Base-by-base conservation (phyloP, 148 eudicot species). In the Amaranthus cruentus region DNA sequence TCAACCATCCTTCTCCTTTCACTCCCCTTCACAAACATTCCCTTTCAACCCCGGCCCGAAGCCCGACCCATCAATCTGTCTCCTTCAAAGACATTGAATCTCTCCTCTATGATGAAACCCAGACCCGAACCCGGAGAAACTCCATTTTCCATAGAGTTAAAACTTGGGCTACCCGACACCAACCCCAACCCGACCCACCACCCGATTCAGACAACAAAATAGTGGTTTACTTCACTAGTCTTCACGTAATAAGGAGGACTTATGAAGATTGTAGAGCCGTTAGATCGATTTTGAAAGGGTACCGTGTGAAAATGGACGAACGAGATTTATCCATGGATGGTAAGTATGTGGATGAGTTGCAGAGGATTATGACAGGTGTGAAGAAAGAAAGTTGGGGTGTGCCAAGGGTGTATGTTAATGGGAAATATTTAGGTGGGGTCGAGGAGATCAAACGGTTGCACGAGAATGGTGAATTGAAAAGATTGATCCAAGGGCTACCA, bases 251-350 rank as follows among this genome's bases (percentile, higher is more conserved):
- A 10, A 76, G 90, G 0, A 18, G 66, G 12, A 87, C 90, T 0
- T 87, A 72, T 78, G 83, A 87, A 57, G 90, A 83, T 0, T 87
- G 90, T 63, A 68, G 66, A 1, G 54, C 79, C 67, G 90, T 87
- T 9, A 70, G 75, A 73, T 71, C 79, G 10, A 85, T 87, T 4
- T 57, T 87, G 2, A 76, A 74, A 9, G 78, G 76, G 9, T 85
- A 78, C 73, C 57, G 82, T 0, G 88, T 87, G 2, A 72, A 61
- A 11, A 65, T 85, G 55, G 90, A 87, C 86, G 88, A 87, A 18
- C 78, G 90, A 18, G 88, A 87, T 78, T 52, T 87, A 13, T 77
- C 86, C 4, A 85, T 87, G 88, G 86, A 85, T 38, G 65, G 55
- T 0, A 51, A 47, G 0, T 85, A 68, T 51, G 62, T 75, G 47